Conservation (phyloP, 2,329 filamentous ascomycete genomes). For the Chaetothyriales sp. region DNA sequence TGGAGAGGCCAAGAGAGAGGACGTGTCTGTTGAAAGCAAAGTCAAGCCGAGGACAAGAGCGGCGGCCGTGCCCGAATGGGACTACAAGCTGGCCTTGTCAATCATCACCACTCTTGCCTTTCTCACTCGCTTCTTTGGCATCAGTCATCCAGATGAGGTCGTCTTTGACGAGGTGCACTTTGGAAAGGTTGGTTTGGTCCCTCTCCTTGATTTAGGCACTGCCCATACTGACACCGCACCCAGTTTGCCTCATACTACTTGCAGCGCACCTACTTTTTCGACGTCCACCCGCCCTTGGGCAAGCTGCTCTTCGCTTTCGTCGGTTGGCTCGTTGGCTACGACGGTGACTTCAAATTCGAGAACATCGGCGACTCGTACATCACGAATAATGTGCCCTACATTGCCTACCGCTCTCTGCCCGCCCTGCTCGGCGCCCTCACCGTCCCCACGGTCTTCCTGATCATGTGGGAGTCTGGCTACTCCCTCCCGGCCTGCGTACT, state of each 20-base stretch:
- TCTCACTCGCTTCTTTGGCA: constrained; percentile 86
- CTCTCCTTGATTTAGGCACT: not conserved
- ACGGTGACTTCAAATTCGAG: constrained; percentile 94
- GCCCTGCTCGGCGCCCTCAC: constrained; percentile 84
- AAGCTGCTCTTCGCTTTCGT: constrained; percentile 96
- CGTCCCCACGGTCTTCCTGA: constrained; percentile 83
- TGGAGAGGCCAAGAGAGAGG: constrained; percentile 9
- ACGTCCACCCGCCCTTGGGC: constrained; percentile 94
- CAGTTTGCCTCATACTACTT: constrained; percentile 58
- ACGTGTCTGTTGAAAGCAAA: constrained; percentile 6
- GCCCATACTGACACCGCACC: not conserved
- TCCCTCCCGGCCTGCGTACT: constrained; percentile 83
- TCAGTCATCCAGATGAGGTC: constrained; percentile 87
- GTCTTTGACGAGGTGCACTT: constrained; percentile 99
- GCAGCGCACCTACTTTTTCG: constrained; percentile 97
- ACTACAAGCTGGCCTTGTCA: constrained; percentile 64
- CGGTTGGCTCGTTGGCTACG: constrained; percentile 94
- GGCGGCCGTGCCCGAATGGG: constrained; percentile 48
- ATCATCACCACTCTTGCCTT: constrained; percentile 76
- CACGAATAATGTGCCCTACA: constrained; percentile 89
- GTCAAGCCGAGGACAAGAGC: constrained; percentile 17
- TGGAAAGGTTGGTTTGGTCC: constrained; percentile 59
- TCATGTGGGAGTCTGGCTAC: constrained; percentile 99
- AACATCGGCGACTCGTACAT: constrained; percentile 99
- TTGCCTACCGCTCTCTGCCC: constrained; percentile 86